Percentiles rank a stretch among this genome's conserved stretches.
These are phyloP conservation scores for Eragrostis nindensis DNA, from an alignment of 176 grass and related monocot genomes.

Conservation along the genomic window DNA sequence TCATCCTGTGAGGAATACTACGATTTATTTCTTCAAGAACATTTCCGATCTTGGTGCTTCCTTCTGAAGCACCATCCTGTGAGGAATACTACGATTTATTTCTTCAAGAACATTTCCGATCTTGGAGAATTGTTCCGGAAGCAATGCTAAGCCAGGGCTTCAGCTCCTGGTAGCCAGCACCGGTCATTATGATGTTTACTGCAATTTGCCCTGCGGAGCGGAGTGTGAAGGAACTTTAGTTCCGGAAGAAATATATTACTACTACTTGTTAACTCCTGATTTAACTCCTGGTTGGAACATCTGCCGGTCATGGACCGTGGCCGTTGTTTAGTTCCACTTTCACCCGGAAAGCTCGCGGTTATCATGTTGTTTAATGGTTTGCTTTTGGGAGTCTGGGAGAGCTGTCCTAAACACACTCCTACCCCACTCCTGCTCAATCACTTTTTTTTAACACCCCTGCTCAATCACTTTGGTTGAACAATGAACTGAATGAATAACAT, in stretches of 20 bases:
- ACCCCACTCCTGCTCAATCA: no score
- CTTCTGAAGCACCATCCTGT: constrained; percentile 45
- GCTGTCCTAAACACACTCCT: no score
- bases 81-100: constrained; percentile 8
- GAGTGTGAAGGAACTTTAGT: neutral
- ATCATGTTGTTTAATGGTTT: constrained; percentile 21
- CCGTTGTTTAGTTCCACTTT: constrained; percentile 10
- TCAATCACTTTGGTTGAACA: constrained; percentile 16
- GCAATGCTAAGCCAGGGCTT: neutral
- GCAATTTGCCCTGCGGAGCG: neutral
- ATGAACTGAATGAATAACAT: neutral
- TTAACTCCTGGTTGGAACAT: constrained; percentile 42
- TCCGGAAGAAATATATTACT: neutral
- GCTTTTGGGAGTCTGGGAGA: constrained; percentile 20
- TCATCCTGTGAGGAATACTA: constrained; percentile 23
- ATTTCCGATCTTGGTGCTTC: constrained; percentile 32
- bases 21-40: neutral
- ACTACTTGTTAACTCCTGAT: neutral
- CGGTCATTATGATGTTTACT: constrained; percentile 34
- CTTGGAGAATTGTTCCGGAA: constrained; percentile 41
- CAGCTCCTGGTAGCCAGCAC: neutral
- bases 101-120: constrained; percentile 18
- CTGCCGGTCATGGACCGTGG: constrained; percentile 14
- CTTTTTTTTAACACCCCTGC: no score
- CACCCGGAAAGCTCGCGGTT: constrained; percentile 24